phyloP scores from a whole-genome alignment of 1,284 basidiomycete genomes.

The Austroboletus niveus region DNA sequence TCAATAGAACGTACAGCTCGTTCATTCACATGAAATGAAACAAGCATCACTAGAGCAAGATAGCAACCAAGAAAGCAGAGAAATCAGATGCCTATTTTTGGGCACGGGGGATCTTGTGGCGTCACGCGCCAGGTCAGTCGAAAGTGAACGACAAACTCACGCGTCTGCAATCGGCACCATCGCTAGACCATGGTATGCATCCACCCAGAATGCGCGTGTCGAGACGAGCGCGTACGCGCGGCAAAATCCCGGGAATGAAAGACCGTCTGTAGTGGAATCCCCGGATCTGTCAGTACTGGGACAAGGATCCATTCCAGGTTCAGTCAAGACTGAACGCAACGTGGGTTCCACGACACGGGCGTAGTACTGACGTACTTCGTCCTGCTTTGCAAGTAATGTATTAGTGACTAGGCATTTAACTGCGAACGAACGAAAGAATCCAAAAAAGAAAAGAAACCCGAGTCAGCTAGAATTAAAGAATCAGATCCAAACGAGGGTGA shows the following conservation, averaged over 20 bases:
- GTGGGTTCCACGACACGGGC: slow-evolving; percentile 37
- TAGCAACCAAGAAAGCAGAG: slow-evolving; percentile 11
- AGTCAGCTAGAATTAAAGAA: slow-evolving; percentile 5
- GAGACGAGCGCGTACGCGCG: slow-evolving; percentile 80
- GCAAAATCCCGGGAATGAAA: slow-evolving; percentile 54
- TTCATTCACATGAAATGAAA: slow-evolving; percentile 11
- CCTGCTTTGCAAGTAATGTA: slow-evolving; percentile 30
- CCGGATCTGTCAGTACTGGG: neutral
- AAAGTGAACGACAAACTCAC: slow-evolving; percentile 43
- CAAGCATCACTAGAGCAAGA: slow-evolving; percentile 3
- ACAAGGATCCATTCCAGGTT: slow-evolving; percentile 3
- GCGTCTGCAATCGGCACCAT: slow-evolving; percentile 91
- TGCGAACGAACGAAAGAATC: slow-evolving; percentile 7
- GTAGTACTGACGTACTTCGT: slow-evolving; percentile 51
- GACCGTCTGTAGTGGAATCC: slow-evolving; percentile 2
- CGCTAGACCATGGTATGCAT: slow-evolving; percentile 79
- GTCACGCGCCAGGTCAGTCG: slow-evolving; percentile 4
- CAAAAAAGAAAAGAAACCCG: slow-evolving; percentile 4
- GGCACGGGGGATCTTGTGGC: slow-evolving; percentile 20
- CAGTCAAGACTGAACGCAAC: slow-evolving; percentile 33
- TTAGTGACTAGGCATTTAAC: slow-evolving; percentile 15
- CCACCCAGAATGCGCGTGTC: slow-evolving; percentile 85
- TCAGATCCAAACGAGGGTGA: slow-evolving; percentile 11
- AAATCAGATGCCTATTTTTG: slow-evolving; percentile 5
- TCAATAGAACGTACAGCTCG: slow-evolving; percentile 13